Evolutionary conservation across 2,329 filamentous ascomycete genomes (phyloP).

Genomic region (Dryadomyces quercus-mongolicae): DNA sequence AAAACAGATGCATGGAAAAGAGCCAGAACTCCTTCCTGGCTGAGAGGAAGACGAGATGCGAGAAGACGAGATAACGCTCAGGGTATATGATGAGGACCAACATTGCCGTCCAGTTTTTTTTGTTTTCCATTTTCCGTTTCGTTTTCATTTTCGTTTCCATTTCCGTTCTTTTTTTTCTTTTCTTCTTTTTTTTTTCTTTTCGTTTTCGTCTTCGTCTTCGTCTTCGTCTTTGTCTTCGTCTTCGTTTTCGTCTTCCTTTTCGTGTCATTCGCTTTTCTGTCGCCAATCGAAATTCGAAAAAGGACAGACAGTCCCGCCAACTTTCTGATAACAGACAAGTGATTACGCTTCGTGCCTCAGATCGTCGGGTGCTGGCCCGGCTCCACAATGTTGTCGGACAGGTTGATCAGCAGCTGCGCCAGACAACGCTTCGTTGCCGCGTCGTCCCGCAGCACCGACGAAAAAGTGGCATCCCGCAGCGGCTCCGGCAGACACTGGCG

Average conservation of each 20-base stretch:
- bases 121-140: neutral
- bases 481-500: constrained; percentile 94
- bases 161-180: neutral
- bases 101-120: neutral
- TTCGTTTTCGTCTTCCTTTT: no score
- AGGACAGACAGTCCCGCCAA: neutral
- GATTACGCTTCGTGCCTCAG: neutral
- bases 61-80: neutral
- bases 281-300: no score
- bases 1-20: neutral
- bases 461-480: constrained; percentile 97
- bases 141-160: no score
- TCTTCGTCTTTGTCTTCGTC: no score
- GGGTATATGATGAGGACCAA: constrained; percentile 2
- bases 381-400: constrained; percentile 74
- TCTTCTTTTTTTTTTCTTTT: neutral
- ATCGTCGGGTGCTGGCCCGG: constrained; percentile 16
- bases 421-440: constrained; percentile 96
- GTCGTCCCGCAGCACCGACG: constrained; percentile 88
- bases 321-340: neutral
- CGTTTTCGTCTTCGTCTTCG: neutral
- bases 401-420: constrained; percentile 90
- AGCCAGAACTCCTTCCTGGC: no score
- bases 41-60: neutral
- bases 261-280: no score